Base-by-base conservation (phyloP, 1,139 yeast genomes). In the Blastobotrys capitulatus region DNA sequence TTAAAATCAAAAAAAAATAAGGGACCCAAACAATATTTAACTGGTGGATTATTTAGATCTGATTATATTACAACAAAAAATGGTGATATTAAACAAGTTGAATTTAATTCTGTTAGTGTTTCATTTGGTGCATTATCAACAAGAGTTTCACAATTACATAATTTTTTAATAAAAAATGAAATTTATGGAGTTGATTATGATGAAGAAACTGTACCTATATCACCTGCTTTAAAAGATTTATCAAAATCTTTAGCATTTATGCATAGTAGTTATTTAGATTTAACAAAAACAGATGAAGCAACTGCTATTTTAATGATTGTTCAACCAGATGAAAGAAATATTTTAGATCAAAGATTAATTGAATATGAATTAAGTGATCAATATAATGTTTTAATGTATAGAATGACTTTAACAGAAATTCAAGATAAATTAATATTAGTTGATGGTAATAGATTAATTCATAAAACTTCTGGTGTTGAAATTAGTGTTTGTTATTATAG, bases 101-200 rank as follows among this genome's bases (percentile, higher is more conserved):
- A 92, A 65, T 92, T 90, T 71, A 92, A 92, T 67, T 89, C 98
- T 1, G 90, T 92, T 2, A 85, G 96, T 60, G 96, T 92, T 1
- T 89, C 97, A 0, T 92, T 92, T 72, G 97, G 95, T 20, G 97
- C 95, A 0, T 74, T 92, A 49, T 84, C 96, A 1, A 68, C 88
- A 13, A 85, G 83, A 62, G 90, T 88, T 19, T 86, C 95, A 19
- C 74, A 79, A 59, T 71, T 87, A 52, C 98, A 92, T 66, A 69
- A 75, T 35, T 86, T 62, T 52, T 56, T 70, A 46, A 58, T 61
- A 18, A 54, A 55, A 35, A 54, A 67, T 10, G 70, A 64, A 35
- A 54, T 60, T 2, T 68, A 67, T 42, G 60, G 59, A 6, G 52
- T 52, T 5, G 50, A 51, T 8, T 47, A 54, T 53, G 68, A 71